Conservation (phyloP, 1,284 basidiomycete genomes). For the Irpex sp. region DNA sequence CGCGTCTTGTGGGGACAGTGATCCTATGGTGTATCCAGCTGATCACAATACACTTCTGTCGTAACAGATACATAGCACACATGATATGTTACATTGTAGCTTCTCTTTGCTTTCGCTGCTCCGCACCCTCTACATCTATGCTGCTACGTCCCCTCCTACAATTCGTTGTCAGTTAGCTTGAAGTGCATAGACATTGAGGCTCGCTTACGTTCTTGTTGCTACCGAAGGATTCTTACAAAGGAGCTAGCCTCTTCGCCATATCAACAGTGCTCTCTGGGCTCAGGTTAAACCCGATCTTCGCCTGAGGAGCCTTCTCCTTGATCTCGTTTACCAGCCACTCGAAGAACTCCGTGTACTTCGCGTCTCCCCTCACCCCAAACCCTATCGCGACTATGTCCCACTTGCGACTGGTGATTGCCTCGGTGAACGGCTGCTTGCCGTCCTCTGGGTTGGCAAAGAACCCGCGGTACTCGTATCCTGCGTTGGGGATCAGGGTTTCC, state of each 20-base stretch:
- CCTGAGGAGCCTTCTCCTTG: neutral
- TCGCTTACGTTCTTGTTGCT: neutral
- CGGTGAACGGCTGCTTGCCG: neutral
- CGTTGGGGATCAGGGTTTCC: neutral
- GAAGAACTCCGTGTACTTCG: neutral
- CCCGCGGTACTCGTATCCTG: neutral
- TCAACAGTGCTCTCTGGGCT: constrained; percentile 1
- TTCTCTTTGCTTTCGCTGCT: no score
- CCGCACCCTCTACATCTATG: no score
- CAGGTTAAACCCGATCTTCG: neutral
- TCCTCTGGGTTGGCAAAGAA: neutral
- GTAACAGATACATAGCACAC: no score
- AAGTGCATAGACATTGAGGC: no score
- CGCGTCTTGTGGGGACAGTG: no score
- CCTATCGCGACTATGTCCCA: neutral
- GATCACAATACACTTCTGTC: no score
- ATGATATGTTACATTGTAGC: no score
- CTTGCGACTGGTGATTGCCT: neutral
- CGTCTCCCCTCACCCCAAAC: neutral
- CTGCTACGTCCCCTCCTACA: no score
- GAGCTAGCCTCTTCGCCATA: neutral
- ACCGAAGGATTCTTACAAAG: neutral
- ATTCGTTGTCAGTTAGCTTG: no score
- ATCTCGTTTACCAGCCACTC: constrained; percentile 1
- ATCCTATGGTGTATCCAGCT: no score